These are phyloP conservation scores for Lepiota subincarnata DNA, from an alignment of 768 basidiomycete species.

Conservation along the genomic window DNA sequence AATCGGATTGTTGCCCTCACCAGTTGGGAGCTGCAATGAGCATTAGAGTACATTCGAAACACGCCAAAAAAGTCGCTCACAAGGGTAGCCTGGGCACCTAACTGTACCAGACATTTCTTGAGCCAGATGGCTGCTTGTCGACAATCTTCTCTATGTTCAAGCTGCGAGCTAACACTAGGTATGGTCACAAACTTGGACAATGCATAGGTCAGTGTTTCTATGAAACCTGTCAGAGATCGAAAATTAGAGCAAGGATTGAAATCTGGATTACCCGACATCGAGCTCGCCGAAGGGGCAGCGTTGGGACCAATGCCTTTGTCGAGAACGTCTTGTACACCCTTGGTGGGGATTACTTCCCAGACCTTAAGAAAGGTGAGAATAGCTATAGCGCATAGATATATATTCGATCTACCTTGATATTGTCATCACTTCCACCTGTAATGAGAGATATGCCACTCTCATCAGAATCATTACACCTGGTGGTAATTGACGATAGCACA, in stretches of 20 bases:
- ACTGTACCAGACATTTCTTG: constrained; percentile 79
- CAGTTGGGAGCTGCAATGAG: constrained; percentile 60
- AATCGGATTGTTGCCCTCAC: constrained; percentile 77
- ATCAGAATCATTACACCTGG: constrained; percentile 26
- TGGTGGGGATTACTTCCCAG: constrained; percentile 46
- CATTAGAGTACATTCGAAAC: neutral
- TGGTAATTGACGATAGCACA: constrained; percentile 73
- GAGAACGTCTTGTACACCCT: constrained; percentile 17
- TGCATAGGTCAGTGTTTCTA: constrained; percentile 74
- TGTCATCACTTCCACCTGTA: constrained; percentile 83
- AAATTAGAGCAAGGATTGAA: neutral
- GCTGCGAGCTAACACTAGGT: constrained; percentile 74
- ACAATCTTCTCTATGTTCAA: constrained; percentile 76
- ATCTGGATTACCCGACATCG: constrained; percentile 20
- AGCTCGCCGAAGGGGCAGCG: constrained; percentile 8
- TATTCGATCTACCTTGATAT: constrained; percentile 61
- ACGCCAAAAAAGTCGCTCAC: constrained; percentile 33
- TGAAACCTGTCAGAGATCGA: neutral
- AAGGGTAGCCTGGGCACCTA: constrained; percentile 79
- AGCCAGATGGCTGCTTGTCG: constrained; percentile 93
- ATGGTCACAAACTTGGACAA: constrained; percentile 84
- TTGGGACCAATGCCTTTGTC: constrained; percentile 2
- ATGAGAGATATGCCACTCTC: constrained; percentile 41
- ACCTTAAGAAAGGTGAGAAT: constrained; percentile 29
- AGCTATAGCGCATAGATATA: neutral